phyloP scores from a whole-genome alignment of 1,284 basidiomycete species.

The Melampsora larici-populina region DNA sequence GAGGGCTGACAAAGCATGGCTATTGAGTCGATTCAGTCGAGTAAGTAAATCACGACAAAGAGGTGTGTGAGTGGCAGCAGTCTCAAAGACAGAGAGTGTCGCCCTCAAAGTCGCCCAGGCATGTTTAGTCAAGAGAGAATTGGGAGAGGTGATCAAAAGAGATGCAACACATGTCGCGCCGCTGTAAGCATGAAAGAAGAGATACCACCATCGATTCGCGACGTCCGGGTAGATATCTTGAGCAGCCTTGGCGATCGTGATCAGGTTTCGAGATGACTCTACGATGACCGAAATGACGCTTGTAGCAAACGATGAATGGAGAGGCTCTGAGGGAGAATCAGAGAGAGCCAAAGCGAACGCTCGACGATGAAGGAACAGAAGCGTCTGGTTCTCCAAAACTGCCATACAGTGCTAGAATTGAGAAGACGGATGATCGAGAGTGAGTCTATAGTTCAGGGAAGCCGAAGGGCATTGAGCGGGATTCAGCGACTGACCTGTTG shows the following conservation, averaged over 20 bases:
- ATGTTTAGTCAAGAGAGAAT: slow-evolving; percentile 45
- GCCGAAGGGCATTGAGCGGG: neutral
- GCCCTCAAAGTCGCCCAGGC: slow-evolving; percentile 46
- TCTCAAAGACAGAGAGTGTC: slow-evolving; percentile 45
- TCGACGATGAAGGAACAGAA: slow-evolving; percentile 47
- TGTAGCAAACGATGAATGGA: slow-evolving; percentile 45
- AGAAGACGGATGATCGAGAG: neutral
- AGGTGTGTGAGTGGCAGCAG: slow-evolving; percentile 44
- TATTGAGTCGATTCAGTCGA: slow-evolving; percentile 44
- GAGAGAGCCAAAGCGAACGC: slow-evolving; percentile 46
- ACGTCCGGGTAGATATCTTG: slow-evolving; percentile 44
- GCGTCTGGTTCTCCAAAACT: slow-evolving; percentile 26
- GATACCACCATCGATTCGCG: slow-evolving; percentile 47
- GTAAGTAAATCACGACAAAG: slow-evolving; percentile 46
- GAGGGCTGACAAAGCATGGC: slow-evolving; percentile 45
- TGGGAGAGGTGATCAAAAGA: slow-evolving; percentile 47
- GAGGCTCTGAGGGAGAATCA: slow-evolving; percentile 45
- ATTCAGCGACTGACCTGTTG: slow-evolving; percentile 17
- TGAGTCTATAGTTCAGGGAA: neutral
- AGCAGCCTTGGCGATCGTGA: slow-evolving; percentile 46
- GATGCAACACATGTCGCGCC: slow-evolving; percentile 45
- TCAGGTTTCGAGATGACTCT: slow-evolving; percentile 46
- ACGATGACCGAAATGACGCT: slow-evolving; percentile 46
- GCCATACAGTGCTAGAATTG: slow-evolving; percentile 30
- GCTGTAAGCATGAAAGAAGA: slow-evolving; percentile 48